A percentile compares a stretch with the other conserved stretches of the same genome.
Evolutionary conservation across 495 filamentous ascomycete species (phyloP).

Genomic region (Tuber magnatum): DNA sequence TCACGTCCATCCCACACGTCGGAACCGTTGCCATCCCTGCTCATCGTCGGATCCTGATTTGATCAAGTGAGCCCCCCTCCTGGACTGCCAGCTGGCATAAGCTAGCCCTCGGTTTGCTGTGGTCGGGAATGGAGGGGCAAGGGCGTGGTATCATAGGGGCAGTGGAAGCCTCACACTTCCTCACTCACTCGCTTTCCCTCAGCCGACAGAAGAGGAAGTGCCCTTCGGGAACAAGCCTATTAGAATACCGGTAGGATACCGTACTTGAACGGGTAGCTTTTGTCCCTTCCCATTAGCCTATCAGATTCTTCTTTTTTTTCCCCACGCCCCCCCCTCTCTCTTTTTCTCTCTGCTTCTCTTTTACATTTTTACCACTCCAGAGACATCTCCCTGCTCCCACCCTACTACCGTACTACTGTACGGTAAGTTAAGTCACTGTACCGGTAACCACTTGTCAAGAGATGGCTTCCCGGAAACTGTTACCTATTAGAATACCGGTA

Average conservation of each 20-base stretch:
- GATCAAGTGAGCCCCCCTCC: conserved; percentile 38
- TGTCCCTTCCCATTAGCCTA: neutral
- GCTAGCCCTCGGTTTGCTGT: conserved; percentile 28
- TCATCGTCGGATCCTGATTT: conserved; percentile 35
- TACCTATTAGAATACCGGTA: too few relatives aligned
- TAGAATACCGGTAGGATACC: neutral
- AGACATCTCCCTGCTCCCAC: too few relatives aligned
- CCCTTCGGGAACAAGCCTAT: conserved; percentile 3
- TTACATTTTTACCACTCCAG: neutral
- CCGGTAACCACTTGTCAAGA: conserved; percentile 23
- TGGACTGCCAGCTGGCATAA: conserved; percentile 40
- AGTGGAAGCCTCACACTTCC: neutral
- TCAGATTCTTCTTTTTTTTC: too few relatives aligned
- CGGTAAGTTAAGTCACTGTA: too few relatives aligned
- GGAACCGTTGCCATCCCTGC: conserved; percentile 36
- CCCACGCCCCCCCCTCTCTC: neutral
- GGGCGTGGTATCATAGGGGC: neutral
- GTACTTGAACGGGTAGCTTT: neutral
- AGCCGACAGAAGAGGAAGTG: neutral
- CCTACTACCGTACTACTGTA: too few relatives aligned
- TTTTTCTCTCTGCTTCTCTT: neutral
- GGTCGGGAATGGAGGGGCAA: conserved; percentile 28
- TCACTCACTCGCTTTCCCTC: neutral
- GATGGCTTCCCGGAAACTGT: conserved; percentile 35
- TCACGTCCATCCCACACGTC: conserved; percentile 34